Evolutionary conservation across 208 protist species (phyloP), one percentile per base, ranked within the genome.

Genomic region (Wallacemonas sp.): DNA sequence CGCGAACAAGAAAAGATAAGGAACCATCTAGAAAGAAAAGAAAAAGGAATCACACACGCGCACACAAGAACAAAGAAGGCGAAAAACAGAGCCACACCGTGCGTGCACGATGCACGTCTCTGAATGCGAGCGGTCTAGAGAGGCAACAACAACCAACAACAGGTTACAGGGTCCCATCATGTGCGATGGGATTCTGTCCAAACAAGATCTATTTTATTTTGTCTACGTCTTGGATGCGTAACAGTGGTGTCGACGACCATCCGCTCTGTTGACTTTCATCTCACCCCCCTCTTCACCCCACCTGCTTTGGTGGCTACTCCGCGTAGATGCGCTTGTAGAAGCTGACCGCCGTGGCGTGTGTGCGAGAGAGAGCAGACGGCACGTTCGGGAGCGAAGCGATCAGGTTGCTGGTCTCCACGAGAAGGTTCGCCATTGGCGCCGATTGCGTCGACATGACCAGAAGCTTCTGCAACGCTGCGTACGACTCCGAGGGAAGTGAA

Each of bases 381-480:
- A 89, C 72, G 12, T 61, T 75, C 13, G 82, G 76, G 30, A 95
- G 66, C 19, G 74, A 66, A 19, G 60, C 54, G 73, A 95, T 90
- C 44, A 84, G 54, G 55, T 83, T 82, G 33, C 85, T 85, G 41
- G 92, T 67, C 44, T 92, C 81, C 26, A 95, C 77, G 37, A 95
- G 62, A 27, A 83, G 79, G 44, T 82, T 87, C 17, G 85, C 82
- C 22, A 92, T 76, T 22, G 89, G 90, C 26, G 85, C 91, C 9
- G 74, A 70, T 60, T 91, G 81, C 24, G 68, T 69, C 4, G 83
- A 68, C 53, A 87, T 63, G 42, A 81, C 68, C 48, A 87, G 57
- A 2, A 95, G 78, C 33, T 76, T 74, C 57, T 92, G 84, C 29
- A 89, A 39, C 1, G 78, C 63, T 2, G 61, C 63, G 33, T 87